These are phyloP conservation scores for Leptodermis oblonga DNA, from an alignment of 257 asterid species.

Conservation along the genomic window DNA sequence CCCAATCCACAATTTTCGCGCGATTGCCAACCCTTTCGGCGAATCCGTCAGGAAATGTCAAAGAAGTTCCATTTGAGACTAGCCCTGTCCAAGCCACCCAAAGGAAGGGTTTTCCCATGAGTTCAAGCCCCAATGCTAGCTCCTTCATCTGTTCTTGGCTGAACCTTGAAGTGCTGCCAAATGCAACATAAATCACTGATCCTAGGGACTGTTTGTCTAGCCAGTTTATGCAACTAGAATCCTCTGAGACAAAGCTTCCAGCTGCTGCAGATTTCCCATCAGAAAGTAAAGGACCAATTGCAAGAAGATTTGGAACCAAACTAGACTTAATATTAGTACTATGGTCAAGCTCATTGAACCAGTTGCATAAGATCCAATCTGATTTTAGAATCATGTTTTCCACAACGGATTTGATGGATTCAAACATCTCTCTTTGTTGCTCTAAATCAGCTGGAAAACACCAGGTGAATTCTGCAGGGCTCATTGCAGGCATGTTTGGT, in stretches of 20 bases:
- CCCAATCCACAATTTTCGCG: constrained; percentile 63
- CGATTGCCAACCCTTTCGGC: constrained; percentile 22
- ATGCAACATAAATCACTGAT: constrained; percentile 57
- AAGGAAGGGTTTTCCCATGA: constrained; percentile 39
- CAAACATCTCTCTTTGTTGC: constrained; percentile 27
- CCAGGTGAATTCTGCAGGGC: constrained; percentile 40
- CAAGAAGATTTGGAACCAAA: constrained; percentile 29
- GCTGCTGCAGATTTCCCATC: constrained; percentile 25
- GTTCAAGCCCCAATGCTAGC: constrained; percentile 49
- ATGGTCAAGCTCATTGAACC: constrained; percentile 42
- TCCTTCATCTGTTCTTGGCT: constrained; percentile 41
- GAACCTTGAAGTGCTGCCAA: constrained; percentile 53
- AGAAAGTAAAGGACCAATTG: constrained; percentile 51
- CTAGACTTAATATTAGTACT: constrained; percentile 5
- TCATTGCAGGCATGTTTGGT: constrained; percentile 38
- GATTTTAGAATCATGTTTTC: constrained; percentile 19
- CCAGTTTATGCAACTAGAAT: constrained; percentile 52
- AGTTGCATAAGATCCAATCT: constrained; percentile 47
- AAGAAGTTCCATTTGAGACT: constrained; percentile 7
- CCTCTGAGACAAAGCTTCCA: constrained; percentile 43
- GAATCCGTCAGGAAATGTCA: constrained; percentile 21
- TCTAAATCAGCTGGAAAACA: constrained; percentile 32
- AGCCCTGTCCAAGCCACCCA: constrained; percentile 54
- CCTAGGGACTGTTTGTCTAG: constrained; percentile 42
- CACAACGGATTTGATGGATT: not conserved